A percentile compares a stretch with the other conserved stretches of the same genome.
phyloP scores from a whole-genome alignment of 73 alveolate genomes.

The Diophrys sp. region DNA sequence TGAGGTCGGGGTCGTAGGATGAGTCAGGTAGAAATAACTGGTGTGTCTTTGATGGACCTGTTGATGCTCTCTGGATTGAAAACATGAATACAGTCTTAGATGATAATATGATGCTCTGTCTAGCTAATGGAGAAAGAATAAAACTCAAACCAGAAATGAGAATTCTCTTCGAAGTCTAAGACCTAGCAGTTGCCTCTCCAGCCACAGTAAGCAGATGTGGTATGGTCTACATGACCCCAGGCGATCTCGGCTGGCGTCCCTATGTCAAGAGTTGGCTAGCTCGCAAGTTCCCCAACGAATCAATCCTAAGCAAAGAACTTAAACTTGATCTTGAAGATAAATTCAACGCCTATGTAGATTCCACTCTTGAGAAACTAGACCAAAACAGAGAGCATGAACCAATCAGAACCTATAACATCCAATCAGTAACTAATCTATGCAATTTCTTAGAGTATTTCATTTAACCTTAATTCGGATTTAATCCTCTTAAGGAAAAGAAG shows the following conservation, averaged over 20 bases:
- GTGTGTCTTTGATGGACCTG: constrained; percentile 91
- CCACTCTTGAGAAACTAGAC: constrained; percentile 16
- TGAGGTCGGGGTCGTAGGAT: constrained; percentile 74
- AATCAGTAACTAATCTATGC: constrained; percentile 41
- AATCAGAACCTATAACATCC: constrained; percentile 42
- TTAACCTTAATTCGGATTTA: constrained; percentile 22
- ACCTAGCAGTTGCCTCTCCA: constrained; percentile 84
- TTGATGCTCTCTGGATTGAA: constrained; percentile 92
- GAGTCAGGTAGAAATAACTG: constrained; percentile 69
- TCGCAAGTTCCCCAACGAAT: constrained; percentile 57
- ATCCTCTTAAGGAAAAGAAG: constrained; percentile 39
- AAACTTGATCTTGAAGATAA: constrained; percentile 24
- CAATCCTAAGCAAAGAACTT: constrained; percentile 56
- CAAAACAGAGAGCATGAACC: constrained; percentile 40
- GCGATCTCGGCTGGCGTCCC: constrained; percentile 89
- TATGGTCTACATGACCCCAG: constrained; percentile 85
- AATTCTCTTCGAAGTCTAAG: constrained; percentile 82
- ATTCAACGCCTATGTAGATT: constrained; percentile 38
- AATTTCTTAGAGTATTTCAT: constrained; percentile 48
- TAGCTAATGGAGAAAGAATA: constrained; percentile 90
- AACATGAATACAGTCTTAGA: constrained; percentile 91
- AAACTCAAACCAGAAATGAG: constrained; percentile 76
- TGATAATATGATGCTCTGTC: constrained; percentile 84
- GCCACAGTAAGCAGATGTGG: constrained; percentile 92
- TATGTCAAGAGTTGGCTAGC: constrained; percentile 92